These are phyloP conservation scores for Hyphodiscus sp. DNA, from an alignment of 2,329 filamentous ascomycete species.

Conservation along the genomic window DNA sequence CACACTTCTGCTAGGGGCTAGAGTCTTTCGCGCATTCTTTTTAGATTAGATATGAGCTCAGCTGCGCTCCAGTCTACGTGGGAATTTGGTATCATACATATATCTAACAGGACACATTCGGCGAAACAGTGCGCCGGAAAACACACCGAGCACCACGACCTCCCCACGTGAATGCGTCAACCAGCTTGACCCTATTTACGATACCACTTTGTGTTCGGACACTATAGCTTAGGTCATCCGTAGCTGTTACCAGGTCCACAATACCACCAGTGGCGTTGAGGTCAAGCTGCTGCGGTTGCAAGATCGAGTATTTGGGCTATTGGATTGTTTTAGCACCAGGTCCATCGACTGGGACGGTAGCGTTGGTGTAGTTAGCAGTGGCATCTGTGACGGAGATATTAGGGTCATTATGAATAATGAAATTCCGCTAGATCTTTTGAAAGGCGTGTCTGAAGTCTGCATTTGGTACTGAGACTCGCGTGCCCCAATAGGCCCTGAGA, in stretches of 20 bases:
- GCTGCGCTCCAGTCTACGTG: too few relatives aligned
- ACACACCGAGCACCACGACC: conserved; percentile 6
- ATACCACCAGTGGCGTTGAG: not conserved
- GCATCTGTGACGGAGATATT: not conserved
- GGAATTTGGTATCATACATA: too few relatives aligned
- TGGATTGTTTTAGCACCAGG: not conserved
- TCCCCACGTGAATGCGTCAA: conserved; percentile 3
- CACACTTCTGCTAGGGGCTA: too few relatives aligned
- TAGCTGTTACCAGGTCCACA: not conserved
- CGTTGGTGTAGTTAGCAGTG: not conserved
- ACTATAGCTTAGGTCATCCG: not conserved
- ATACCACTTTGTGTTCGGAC: not conserved
- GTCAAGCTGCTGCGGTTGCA: not conserved
- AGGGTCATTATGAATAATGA: not conserved
- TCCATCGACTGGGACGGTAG: not conserved
- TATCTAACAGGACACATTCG: not conserved
- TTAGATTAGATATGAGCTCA: too few relatives aligned
- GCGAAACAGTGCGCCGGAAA: conserved; percentile 1
- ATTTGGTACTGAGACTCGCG: not conserved
- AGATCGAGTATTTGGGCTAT: not conserved
- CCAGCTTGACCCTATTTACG: conserved; percentile 4
- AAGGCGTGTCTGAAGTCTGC: not conserved
- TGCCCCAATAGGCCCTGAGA: not conserved
- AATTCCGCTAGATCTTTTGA: not conserved
- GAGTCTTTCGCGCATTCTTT: too few relatives aligned